Evolutionary conservation across 2,329 filamentous ascomycete species (phyloP), one percentile per base, ranked within the genome.

Genomic region (Penicillium janthinellum): DNA sequence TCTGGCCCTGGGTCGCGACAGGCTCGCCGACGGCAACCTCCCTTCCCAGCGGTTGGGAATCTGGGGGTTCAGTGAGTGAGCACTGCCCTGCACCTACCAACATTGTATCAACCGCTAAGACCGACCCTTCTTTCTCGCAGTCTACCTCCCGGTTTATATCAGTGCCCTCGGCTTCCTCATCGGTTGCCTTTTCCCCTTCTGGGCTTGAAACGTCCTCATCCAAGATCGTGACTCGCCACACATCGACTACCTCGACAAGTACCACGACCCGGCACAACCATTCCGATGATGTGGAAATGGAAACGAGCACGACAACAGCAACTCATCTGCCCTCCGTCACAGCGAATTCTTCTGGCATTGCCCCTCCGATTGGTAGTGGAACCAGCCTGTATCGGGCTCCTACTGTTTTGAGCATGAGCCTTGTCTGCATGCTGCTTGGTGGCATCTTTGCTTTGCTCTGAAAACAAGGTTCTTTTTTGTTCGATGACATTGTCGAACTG

Each of bases 31-130:
- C 79, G 34, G 79, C 83, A 4, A 64, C 63, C 70, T 81, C 70
- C 70, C 86, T 96, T 60, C 92, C 93, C 42, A 86, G 83, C 69
- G 91, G 90, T 60, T 96, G 91, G 91, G 84, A 88, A 78, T 91
- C 88, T 53, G 82, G 86, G 79, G 86, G 86, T 71, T 82, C 83
- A 80, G 84, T 87, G 80, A 86, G 85, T 88, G 85, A 84, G 86
- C 75, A 75, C 70, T 69, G 63, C 74, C 73, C 69, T 58, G 52
- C 56, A 57, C 56, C 66, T 62, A 42, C 37, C 17, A 62, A n/a
- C 25, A 57, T 64, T 56, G 54, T 67, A 49, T 59, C 59, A 39
- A 38, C 22, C 62, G 58, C 69, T 72, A 73, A 78, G 71, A 60
- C 60, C 60, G 51, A 44, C 5, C 57, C 48, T 54, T 59, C 53